Base-by-base conservation (phyloP, 352 stramenopile genomes). In the Peronospora belbahrii region DNA sequence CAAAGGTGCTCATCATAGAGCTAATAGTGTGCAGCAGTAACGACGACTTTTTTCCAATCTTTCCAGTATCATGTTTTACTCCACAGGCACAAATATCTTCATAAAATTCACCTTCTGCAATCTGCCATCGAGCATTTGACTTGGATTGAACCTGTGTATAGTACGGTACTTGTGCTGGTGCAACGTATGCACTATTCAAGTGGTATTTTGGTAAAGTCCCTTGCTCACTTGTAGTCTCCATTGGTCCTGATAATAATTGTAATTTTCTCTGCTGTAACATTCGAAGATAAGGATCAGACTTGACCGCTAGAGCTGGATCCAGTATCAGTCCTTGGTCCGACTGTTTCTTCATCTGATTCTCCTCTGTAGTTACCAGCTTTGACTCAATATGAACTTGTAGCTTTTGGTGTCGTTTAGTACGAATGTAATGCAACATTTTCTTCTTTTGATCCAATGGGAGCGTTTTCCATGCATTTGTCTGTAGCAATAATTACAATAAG, bases 1-100 rank as follows among this genome's bases (percentile, higher is more conserved):
- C 81, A 53, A 90, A 93, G 10, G 78, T 90, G 45, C 67, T 85
- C 72, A 93, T 88, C 76, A 92, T 92, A 6, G 74, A 63, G 18
- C 70, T 74, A 40, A 93, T 80, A 4, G 77, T 86, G 28, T 67
- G 60, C 39, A 83, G 33, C 13, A 88, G 52, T 39, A 74, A 40
- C 13, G 67, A 62, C 37, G 59, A 63, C 33, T 67, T 65, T 31
- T 65, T 78, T 23, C 33, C 35, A 2, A 67, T 73, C 18, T 68
- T 63, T 18, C 19, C 43, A 4, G 47, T 45, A 9, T 72, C 54
- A 53, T 90, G 81, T 19, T 64, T 75, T 18, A 59, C 44, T 1
- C 76, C 74, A 41, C 81, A 93, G 0, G 52, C 64, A 45, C 81
- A 90, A 7, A 53, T 31, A 9, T 73, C 39, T 11, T 80, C 71